Base-by-base conservation (phyloP, 768 basidiomycete species). In the Sarcomyxa edulis region DNA sequence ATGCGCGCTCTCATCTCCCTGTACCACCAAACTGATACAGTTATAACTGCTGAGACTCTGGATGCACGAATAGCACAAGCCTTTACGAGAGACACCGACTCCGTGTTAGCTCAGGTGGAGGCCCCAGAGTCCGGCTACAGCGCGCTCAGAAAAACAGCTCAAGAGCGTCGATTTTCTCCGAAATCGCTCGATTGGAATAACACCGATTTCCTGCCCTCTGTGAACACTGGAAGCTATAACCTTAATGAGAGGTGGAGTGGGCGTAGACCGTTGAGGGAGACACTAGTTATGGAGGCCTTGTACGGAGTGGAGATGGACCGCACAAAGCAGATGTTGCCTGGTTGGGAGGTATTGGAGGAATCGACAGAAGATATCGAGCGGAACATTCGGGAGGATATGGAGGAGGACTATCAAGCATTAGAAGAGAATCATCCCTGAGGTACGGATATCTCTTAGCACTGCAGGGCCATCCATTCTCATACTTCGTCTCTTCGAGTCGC, bases 1-100 rank as follows among this genome's bases (percentile, higher is more conserved):
- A 67, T 87, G 65, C 81, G 83, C 43, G 80, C 84, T 3, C 78
- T 89, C 45, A 72, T 88, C 45, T 70, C 77, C 7, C 72, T 90
- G 37, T 90, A 89, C 64, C 86, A 91, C 65, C 76, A 86, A 61
- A 62, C 80, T 34, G 76, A 76, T 40, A 62, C 66, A 2, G 87
- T 84, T 64, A 72, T 91, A 46, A 85, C 85, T 8, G 65, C 65
- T 15, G 81, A 84, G 46, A 88, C 74, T 50, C 74, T 91, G 21
- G 68, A 73, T 14, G 50, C 68, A 15, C 65, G 62, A 40, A 88
- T 89, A 39, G 81, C 87, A 60, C 57, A 70, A 11, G 78, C 78
- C 1, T 88, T 90, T 48, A 48, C 70, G 4, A 44, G 53, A 9
- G 31, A 37, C 0, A n/a, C n/a, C n/a, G n/a, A n/a, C n/a, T n/a